Conservation (phyloP, 805 yeast species). For the Scheffersomyces coipomensis region DNA sequence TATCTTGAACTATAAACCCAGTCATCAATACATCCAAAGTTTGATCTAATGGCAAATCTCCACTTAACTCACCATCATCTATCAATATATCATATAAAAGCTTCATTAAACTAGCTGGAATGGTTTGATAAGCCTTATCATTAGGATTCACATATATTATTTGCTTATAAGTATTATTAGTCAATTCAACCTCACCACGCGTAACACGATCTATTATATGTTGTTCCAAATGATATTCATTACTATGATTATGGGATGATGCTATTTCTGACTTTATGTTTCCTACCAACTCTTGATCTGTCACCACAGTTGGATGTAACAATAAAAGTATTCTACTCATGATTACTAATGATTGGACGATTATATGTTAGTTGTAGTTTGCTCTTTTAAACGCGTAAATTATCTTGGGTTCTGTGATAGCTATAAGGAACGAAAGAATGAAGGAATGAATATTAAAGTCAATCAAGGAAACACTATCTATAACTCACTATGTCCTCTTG, state of each 20-base stretch:
- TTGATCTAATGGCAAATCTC: slow-evolving; percentile 51
- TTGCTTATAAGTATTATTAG: slow-evolving; percentile 35
- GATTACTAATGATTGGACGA: no score
- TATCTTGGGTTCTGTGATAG: no score
- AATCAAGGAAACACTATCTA: no score
- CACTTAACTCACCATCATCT: slow-evolving; percentile 47
- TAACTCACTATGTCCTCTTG: no score
- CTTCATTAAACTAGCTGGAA: slow-evolving; percentile 44
- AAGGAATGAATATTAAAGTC: no score
- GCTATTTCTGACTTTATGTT: slow-evolving; percentile 31
- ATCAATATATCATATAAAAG: slow-evolving; percentile 39
- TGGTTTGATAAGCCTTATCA: slow-evolving; percentile 33
- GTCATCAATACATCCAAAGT: slow-evolving; percentile 62
- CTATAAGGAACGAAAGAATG: no score
- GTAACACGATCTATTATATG: slow-evolving; percentile 60
- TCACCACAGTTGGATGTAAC: slow-evolving; percentile 67
- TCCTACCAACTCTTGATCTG: slow-evolving; percentile 49
- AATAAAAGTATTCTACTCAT: slow-evolving; percentile 39
- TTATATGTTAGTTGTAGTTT: no score
- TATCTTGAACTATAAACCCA: slow-evolving; percentile 55
- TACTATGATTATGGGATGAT: slow-evolving; percentile 17
- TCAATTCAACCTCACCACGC: slow-evolving; percentile 40
- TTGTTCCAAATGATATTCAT: slow-evolving; percentile 39
- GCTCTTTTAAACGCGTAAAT: no score
- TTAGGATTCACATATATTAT: slow-evolving; percentile 60